Conservation (phyloP, 2,329 filamentous ascomycete species). For the Penicillium hesseltinei region DNA sequence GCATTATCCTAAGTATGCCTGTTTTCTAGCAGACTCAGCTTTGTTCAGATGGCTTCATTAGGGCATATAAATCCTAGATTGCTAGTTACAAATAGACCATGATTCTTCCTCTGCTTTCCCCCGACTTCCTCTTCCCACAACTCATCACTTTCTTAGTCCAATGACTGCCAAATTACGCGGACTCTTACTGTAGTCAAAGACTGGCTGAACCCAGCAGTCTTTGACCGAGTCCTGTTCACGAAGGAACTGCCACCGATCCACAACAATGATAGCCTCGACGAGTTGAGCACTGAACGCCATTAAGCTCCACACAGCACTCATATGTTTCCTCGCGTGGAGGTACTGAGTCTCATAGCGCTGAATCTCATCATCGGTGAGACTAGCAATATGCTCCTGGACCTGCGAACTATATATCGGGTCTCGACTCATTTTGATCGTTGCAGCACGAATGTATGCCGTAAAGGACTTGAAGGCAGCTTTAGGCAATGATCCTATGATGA, state of each 20-base stretch:
- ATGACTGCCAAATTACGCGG: constrained; percentile 92
- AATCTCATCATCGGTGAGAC: constrained; percentile 73
- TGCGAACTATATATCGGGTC: constrained; percentile 60
- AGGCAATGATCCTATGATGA: constrained; percentile 80
- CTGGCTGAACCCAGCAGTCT: constrained; percentile 84
- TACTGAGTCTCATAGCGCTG: constrained; percentile 66
- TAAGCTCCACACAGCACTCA: constrained; percentile 85
- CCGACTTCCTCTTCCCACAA: constrained; percentile 1
- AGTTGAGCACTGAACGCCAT: constrained; percentile 97
- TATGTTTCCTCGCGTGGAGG: constrained; percentile 67
- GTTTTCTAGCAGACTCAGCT: too few species aligned
- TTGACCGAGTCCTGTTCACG: constrained; percentile 72
- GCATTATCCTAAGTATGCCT: too few species aligned
- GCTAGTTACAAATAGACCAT: too few species aligned
- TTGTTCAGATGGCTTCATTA: too few species aligned
- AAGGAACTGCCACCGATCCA: constrained; percentile 85
- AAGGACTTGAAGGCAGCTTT: constrained; percentile 79
- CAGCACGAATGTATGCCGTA: constrained; percentile 73
- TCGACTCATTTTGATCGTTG: constrained; percentile 68
- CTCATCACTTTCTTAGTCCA: constrained; percentile 67
- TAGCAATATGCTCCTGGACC: constrained; percentile 64
- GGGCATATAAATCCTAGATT: too few species aligned
- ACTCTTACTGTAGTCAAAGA: constrained; percentile 84
- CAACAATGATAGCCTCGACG: constrained; percentile 84
- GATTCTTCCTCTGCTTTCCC: too few species aligned